Evolutionary conservation across 192 early-diverging fungal genomes (phyloP), one percentile per base, ranked within the genome.

Genomic region (Jimgerdemannia flammicorona): DNA sequence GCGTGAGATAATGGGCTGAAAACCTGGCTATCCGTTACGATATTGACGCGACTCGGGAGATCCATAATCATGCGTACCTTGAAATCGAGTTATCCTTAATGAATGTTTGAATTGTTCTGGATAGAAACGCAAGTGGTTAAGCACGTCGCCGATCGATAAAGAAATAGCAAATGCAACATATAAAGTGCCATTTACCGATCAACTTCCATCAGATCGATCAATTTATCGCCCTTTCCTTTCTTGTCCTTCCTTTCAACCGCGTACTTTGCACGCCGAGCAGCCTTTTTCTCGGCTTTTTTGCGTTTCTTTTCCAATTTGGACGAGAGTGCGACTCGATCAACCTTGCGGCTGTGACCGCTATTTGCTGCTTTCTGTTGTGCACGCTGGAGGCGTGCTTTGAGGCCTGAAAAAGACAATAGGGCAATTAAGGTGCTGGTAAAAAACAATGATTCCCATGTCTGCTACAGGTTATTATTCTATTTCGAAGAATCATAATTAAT

Each of bases 81-180:
- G 77, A 73, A 43, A 81, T 81, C 3, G 71, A 64, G 17, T 74
- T 73, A 74, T 82, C 81, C 20, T 70, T 42, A 40, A 82, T 76
- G 43, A 82, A 79, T 40, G 70, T 64, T 19, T 63, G 70, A 9
- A 80, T 66, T 40, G 71, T 18, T 72, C 18, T 71, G 17, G 19
- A 63, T 19, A 72, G 20, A 40, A 70, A 14, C n/a, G 43, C 18
- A 70, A 18, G 69, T 40, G 69, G 29, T 29, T 29, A 29, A 29
- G 29, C 29, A 29, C 29, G 29, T 29, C 29, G 29, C 29, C 1
- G 29, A 29, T 29, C 29, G 29, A 29, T 29, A 29, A 29, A 29
- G 29, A 29, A 29, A 29, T 29, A 29, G 29, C 29, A 29, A 29
- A 29, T 29, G 29, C 29, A 29, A 29, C 29, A 29, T 29, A 29